Conservation (phyloP, 768 basidiomycete genomes). For the Plicaturopsis crispa region DNA sequence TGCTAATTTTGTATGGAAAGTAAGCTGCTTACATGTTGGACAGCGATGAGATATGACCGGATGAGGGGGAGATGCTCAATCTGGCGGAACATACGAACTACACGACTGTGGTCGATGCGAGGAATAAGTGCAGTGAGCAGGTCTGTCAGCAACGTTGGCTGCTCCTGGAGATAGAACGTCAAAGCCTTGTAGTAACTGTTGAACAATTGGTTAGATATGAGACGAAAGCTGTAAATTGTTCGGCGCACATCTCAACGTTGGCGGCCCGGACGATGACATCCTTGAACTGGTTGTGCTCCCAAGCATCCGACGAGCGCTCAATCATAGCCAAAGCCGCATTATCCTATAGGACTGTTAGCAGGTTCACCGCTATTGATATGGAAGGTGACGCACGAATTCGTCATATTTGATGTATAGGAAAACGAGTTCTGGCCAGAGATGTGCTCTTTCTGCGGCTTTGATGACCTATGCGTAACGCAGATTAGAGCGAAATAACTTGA, state of each 20-base stretch:
- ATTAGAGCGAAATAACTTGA: background rate
- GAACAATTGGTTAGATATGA: slow-evolving; percentile 7
- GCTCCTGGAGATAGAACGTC: slow-evolving; percentile 90
- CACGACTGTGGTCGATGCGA: slow-evolving; percentile 91
- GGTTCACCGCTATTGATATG: slow-evolving; percentile 3
- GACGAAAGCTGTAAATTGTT: background rate
- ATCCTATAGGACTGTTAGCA: slow-evolving; percentile 41
- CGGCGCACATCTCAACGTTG: slow-evolving; percentile 87
- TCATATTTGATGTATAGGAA: slow-evolving; percentile 99
- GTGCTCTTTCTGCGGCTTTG: slow-evolving; percentile 91
- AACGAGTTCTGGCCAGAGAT: slow-evolving; percentile 97
- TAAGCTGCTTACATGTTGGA: slow-evolving; percentile 67
- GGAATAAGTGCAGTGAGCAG: slow-evolving; percentile 87
- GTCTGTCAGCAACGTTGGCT: slow-evolving; percentile 90
- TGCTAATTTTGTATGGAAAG: background rate
- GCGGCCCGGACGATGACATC: slow-evolving; percentile 94
- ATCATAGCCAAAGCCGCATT: slow-evolving; percentile 99
- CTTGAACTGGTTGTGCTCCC: slow-evolving; percentile 99
- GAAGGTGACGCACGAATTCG: slow-evolving; percentile 60
- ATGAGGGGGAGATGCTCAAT: slow-evolving; percentile 95
- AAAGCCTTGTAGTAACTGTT: slow-evolving; percentile 89
- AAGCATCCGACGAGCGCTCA: slow-evolving; percentile 95
- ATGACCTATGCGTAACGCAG: slow-evolving; percentile 53
- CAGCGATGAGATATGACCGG: slow-evolving; percentile 92
- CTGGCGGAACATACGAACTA: slow-evolving; percentile 92